Base-by-base conservation (phyloP, 306 rosid genomes). In the Oxytropis ochrocephala region DNA sequence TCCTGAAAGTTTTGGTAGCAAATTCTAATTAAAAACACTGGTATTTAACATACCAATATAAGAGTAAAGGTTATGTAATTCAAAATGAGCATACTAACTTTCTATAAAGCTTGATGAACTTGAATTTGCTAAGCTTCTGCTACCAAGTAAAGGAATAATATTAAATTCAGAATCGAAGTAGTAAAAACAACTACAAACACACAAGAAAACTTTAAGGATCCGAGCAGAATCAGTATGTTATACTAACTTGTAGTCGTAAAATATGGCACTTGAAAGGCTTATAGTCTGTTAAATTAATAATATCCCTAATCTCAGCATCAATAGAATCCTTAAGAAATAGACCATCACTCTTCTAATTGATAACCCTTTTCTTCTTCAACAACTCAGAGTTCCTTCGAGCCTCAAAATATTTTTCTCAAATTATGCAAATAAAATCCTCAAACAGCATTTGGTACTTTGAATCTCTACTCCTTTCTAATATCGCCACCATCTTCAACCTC, bases 161-260 rank as follows among this genome's bases (percentile, higher is more conserved):
- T 30, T 21, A 24, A 57, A 56, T 8, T 46, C 48, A 48, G 43
- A 53, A 21, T 0, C 2, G 57, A 44, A 58, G 36, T 12, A 43
- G 35, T 8, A 7, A 58, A 58, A 14, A 7, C 33, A 33, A 58
- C 46, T n/a, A 14, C 30, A 59, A 14, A 56, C 18, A 42, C 11
- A 9, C 17, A n/a, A 50, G 75, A 65, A 29, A 74, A 59, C 32
- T 64, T 0, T 11, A 47, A 0, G 7, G n/a, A n/a, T n/a, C n/a
- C n/a, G 13, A 18, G 46, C 1, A 38, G 18, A 30, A 53, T n/a
- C 36, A 41, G 33, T 12, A 6, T 33, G 13, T 36, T 62, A 49
- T 64, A 79, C 90, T 85, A 39, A 87, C 93, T 43, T 71, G 81
- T 76, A 87, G 86, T 24, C 71, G 64, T 47, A 87, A 76, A 57